Evolutionary conservation across 179 eudicot species (phyloP).

Genomic region (Sideroxylon spinosum): DNA sequence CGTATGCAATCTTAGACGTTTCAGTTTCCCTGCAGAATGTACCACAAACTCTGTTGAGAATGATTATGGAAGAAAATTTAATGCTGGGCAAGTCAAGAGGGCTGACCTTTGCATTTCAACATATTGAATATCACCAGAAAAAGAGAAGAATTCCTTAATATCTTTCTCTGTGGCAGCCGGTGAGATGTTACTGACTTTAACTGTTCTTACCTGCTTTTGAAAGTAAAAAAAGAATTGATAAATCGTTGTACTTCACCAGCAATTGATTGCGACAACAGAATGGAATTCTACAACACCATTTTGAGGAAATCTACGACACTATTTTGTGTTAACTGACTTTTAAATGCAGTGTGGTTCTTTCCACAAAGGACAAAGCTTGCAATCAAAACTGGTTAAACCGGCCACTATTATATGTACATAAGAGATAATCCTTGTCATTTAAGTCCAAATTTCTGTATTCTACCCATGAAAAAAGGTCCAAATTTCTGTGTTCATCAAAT

Average conservation of each 20-base stretch:
- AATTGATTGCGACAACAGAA: not conserved
- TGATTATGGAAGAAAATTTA: not conserved
- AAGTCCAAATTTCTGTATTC: not conserved
- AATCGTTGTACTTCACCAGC: not conserved
- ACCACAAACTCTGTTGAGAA: constrained; percentile 3
- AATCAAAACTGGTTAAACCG: not conserved
- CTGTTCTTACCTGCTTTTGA: constrained; percentile 31
- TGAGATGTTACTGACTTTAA: constrained; percentile 37
- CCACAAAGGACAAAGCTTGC: not conserved
- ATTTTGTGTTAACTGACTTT: not conserved
- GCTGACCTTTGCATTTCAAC: constrained; percentile 40
- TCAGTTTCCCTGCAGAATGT: constrained; percentile 31
- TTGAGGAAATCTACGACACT: not conserved
- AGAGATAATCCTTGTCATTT: not conserved
- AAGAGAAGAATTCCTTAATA: constrained; percentile 40
- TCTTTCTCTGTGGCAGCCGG: constrained; percentile 25
- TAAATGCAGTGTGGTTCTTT: not conserved
- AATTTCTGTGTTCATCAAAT: not conserved
- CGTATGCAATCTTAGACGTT: constrained; percentile 30
- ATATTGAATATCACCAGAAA: constrained; percentile 42
- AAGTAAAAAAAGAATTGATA: not conserved
- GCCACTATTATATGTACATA: not conserved
- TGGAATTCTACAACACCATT: not conserved
- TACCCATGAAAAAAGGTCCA: not conserved
- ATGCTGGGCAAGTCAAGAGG: not conserved